Percentiles rank a stretch among this genome's conserved stretches.
Conservation (phyloP, 1,139 yeast genomes). For the Spencermartinsiella ligniputridi region DNA sequence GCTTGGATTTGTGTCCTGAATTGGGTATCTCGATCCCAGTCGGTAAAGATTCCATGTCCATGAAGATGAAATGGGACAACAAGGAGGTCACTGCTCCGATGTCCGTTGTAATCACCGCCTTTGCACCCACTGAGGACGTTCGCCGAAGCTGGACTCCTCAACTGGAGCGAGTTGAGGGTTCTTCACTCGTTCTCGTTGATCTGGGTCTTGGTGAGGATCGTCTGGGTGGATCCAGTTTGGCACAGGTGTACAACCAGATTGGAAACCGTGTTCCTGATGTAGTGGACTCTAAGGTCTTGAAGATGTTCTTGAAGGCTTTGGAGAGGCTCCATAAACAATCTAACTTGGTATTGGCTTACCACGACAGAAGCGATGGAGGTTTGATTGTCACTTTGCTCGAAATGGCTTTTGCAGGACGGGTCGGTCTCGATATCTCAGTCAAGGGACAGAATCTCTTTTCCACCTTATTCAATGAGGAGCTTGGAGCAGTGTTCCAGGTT, state of each 20-base stretch:
- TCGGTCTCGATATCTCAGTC: conserved; percentile 56
- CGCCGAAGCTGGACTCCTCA: conserved; percentile 95
- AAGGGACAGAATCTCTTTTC: conserved; percentile 28
- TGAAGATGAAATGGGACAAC: conserved; percentile 95
- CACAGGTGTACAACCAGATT: conserved; percentile 86
- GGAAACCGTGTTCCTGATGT: conserved; percentile 85
- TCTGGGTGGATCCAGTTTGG: conserved; percentile 91
- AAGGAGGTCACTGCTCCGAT: conserved; percentile 94
- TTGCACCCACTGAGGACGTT: conserved; percentile 81
- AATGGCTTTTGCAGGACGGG: conserved; percentile 96
- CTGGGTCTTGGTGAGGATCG: conserved; percentile 54
- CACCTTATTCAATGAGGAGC: conserved; percentile 78
- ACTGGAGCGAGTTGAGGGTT: conserved; percentile 44
- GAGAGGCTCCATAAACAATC: conserved; percentile 64
- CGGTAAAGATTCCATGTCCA: conserved; percentile 98
- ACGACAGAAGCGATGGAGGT: conserved; percentile 98
- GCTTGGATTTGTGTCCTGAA: conserved; percentile 89
- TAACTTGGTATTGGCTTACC: conserved; percentile 73
- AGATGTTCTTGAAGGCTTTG: conserved; percentile 64
- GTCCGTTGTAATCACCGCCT: conserved; percentile 88
- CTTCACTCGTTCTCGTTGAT: conserved; percentile 76
- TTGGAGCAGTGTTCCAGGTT: conserved; percentile 96
- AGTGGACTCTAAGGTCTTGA: conserved; percentile 59
- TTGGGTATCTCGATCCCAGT: conserved; percentile 92
- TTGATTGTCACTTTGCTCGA: conserved; percentile 77